Evolutionary conservation across 768 basidiomycete species (phyloP).

Genomic region (Mycena amicta): DNA sequence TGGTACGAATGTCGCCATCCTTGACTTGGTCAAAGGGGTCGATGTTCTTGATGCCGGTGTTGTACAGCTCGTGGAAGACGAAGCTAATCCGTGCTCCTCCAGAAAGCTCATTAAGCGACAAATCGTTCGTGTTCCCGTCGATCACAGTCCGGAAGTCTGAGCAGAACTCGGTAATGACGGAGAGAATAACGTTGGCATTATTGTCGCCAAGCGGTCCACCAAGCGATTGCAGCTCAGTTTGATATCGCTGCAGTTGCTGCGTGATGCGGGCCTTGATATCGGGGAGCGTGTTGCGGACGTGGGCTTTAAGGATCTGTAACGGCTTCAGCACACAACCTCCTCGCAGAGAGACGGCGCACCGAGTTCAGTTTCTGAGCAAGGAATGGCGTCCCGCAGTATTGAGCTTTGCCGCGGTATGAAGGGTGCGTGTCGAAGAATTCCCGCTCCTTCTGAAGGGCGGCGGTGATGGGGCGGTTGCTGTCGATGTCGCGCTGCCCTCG

Average conservation of each 20-base stretch:
- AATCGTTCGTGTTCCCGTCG: constrained; percentile 96
- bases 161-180: constrained; percentile 98
- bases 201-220: constrained; percentile 90
- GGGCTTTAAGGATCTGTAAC: constrained; percentile 93
- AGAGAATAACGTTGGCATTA: constrained; percentile 89
- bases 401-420: constrained; percentile 90
- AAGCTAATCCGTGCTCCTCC: constrained; percentile 99
- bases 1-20: constrained; percentile 94
- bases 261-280: constrained; percentile 97
- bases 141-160: constrained; percentile 95
- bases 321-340: constrained; percentile 3
- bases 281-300: constrained; percentile 95
- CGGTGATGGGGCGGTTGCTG: constrained; percentile 76
- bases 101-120: constrained; percentile 94
- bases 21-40: constrained; percentile 99
- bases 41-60: constrained; percentile 92
- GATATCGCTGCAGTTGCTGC: constrained; percentile 89
- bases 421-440: constrained; percentile 94
- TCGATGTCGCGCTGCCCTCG: constrained; percentile 98
- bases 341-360: constrained; percentile 44
- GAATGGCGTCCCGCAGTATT: constrained; percentile 97
- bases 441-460: constrained; percentile 87
- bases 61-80: constrained; percentile 98
- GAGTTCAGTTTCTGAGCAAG: constrained; percentile 93
- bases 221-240: constrained; percentile 76